A percentile compares a stretch with the other conserved stretches of the same genome.
Conservation (phyloP, 768 basidiomycete species). For the Rubroboletus satanas region DNA sequence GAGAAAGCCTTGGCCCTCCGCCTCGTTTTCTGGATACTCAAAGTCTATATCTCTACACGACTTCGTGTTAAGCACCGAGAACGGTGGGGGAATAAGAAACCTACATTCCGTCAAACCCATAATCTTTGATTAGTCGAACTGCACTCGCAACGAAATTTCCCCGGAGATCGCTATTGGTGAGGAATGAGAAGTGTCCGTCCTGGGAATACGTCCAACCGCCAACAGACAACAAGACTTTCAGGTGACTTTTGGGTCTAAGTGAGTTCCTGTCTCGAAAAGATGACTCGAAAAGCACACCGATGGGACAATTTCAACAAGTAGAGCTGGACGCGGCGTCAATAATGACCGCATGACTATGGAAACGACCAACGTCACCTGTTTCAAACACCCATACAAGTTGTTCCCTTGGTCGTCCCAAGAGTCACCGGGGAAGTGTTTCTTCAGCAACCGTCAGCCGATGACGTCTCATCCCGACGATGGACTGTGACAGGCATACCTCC, state of each 20-base stretch:
- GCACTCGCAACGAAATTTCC: conserved; percentile 58
- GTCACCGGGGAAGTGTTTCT: conserved; percentile 73
- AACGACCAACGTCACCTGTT: conserved; percentile 50
- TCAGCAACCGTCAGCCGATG: conserved; percentile 6
- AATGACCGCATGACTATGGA: neutral
- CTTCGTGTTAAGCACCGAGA: neutral
- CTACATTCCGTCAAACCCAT: conserved; percentile 78
- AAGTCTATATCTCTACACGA: conserved; percentile 65
- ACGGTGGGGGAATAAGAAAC: conserved; percentile 12
- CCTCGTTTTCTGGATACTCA: conserved; percentile 63
- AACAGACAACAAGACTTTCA: conserved; percentile 51
- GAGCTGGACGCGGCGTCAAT: conserved; percentile 21
- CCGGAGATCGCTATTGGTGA: conserved; percentile 47
- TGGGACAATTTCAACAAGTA: conserved; percentile 58
- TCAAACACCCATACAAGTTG: conserved; percentile 78
- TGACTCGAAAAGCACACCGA: conserved; percentile 28
- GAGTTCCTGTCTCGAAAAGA: neutral
- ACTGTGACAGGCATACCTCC: conserved; percentile 37
- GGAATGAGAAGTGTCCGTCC: conserved; percentile 61
- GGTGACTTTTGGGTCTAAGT: conserved; percentile 30
- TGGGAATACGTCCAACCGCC: conserved; percentile 74
- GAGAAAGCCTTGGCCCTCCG: conserved; percentile 64
- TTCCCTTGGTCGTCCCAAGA: conserved; percentile 72
- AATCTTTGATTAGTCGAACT: conserved; percentile 63
- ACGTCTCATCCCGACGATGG: neutral